phyloP scores from a whole-genome alignment of 1,284 basidiomycete genomes.

The Leccinum griseonigrum region DNA sequence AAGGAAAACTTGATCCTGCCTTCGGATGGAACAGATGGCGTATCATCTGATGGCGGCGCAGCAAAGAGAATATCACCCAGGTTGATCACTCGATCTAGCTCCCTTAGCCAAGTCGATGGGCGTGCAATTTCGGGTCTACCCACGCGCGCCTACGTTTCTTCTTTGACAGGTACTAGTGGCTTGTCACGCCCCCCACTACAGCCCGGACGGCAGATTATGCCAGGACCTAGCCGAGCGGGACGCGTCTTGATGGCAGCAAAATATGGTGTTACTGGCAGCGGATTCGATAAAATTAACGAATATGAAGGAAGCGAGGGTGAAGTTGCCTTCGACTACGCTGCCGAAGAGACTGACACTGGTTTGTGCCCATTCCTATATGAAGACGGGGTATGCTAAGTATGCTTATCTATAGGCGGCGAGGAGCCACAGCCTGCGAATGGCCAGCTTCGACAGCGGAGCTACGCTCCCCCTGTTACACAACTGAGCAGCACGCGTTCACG shows the following conservation, averaged over 20 bases:
- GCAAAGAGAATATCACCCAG: slow-evolving; percentile 25
- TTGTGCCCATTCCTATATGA: slow-evolving; percentile 13
- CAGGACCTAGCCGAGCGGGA: slow-evolving; percentile 36
- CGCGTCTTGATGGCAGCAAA: slow-evolving; percentile 36
- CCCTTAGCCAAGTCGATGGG: slow-evolving; percentile 33
- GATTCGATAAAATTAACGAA: slow-evolving; percentile 36
- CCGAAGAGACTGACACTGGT: slow-evolving; percentile 35
- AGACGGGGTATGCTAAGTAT: slow-evolving; percentile 1
- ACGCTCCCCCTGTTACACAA: slow-evolving; percentile 23
- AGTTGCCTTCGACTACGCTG: slow-evolving; percentile 23
- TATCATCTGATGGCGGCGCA: slow-evolving; percentile 24
- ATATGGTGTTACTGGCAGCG: slow-evolving; percentile 25
- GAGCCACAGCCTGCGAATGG: slow-evolving; percentile 28
- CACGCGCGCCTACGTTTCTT: slow-evolving; percentile 31
- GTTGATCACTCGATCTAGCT: slow-evolving; percentile 30
- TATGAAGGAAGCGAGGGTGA: slow-evolving; percentile 34
- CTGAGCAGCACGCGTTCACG: slow-evolving; percentile 45
- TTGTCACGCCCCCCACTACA: slow-evolving; percentile 31
- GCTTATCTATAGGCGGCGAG: slow-evolving; percentile 22
- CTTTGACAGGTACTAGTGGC: slow-evolving; percentile 18
- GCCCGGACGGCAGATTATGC: slow-evolving; percentile 35
- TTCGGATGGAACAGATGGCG: slow-evolving; percentile 24
- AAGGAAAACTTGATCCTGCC: slow-evolving; percentile 31
- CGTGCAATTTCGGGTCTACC: slow-evolving; percentile 34
- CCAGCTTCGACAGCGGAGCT: slow-evolving; percentile 26